Evolutionary conservation across 768 basidiomycete species (phyloP).

Genomic region (Suillus fuscotomentosus): DNA sequence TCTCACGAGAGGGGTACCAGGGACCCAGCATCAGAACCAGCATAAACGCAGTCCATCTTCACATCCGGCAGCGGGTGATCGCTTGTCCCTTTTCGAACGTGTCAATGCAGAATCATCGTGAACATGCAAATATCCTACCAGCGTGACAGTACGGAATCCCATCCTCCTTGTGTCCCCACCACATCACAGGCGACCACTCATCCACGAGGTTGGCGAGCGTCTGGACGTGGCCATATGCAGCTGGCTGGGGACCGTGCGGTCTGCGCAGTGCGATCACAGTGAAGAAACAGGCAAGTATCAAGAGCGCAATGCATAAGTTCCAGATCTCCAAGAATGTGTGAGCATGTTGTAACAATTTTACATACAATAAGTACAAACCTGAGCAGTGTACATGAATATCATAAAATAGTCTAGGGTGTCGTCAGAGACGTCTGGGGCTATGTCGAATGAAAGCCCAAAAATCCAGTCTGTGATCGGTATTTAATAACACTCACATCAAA

Average conservation of each 20-base stretch:
- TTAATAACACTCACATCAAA: background rate
- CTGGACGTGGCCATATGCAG: slow-evolving; percentile 32
- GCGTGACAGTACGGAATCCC: slow-evolving; percentile 14
- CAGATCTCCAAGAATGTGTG: slow-evolving; percentile 16
- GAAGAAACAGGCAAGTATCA: slow-evolving; percentile 20
- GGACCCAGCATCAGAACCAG: background rate
- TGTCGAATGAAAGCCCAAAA: slow-evolving; percentile 24
- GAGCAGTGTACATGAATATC: slow-evolving; percentile 17
- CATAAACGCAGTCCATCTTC: slow-evolving; percentile 21
- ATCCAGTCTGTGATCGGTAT: slow-evolving; percentile 24
- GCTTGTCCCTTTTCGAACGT: background rate
- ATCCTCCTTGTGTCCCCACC: slow-evolving; percentile 30
- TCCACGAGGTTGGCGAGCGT: slow-evolving; percentile 34
- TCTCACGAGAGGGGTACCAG: background rate
- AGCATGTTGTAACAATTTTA: background rate
- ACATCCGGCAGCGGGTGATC: slow-evolving; percentile 20
- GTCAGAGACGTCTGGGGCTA: rapidly evolving
- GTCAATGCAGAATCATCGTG: background rate
- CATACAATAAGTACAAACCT: slow-evolving; percentile 13
- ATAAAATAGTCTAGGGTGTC: no score
- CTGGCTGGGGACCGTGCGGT: slow-evolving; percentile 27
- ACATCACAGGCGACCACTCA: slow-evolving; percentile 32
- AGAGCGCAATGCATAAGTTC: slow-evolving; percentile 21
- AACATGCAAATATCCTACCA: slow-evolving; percentile 9
- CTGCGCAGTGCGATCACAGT: slow-evolving; percentile 12